Percentiles rank a stretch among this genome's conserved stretches.
phyloP scores from a whole-genome alignment of 2,329 filamentous ascomycete species.

The Penicillium sp. region DNA sequence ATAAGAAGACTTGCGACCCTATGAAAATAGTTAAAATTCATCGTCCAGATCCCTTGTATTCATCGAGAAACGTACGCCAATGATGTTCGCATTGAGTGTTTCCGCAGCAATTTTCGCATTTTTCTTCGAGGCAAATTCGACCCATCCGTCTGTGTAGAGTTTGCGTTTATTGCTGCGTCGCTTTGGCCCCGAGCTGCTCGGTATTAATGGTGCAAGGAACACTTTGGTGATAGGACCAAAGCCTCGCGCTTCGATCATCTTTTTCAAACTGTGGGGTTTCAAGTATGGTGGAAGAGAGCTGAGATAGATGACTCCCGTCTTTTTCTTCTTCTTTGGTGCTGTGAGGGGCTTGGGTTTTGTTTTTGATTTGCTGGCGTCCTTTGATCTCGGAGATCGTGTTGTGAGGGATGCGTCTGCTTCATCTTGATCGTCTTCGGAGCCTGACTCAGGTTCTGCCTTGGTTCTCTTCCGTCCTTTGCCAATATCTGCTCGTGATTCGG shows the following conservation, averaged over 20 bases:
- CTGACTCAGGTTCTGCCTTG: neutral
- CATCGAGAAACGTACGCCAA: conserved; percentile 39
- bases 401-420: conserved; percentile 5
- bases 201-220: conserved; percentile 40
- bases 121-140: conserved; percentile 42
- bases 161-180: conserved; percentile 39
- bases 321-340: conserved; percentile 23
- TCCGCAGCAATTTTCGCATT: conserved; percentile 43
- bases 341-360: neutral
- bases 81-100: conserved; percentile 41
- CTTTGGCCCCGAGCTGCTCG: conserved; percentile 16
- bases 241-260: conserved; percentile 36
- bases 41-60: too few relatives aligned
- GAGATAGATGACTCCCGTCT: conserved; percentile 43
- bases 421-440: conserved; percentile 9
- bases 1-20: conserved; percentile 36
- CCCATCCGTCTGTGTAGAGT: conserved; percentile 44
- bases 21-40: too few relatives aligned
- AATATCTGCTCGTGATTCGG: conserved; percentile 7
- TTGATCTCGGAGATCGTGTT: too few relatives aligned
- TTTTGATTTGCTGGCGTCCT: conserved; percentile 1
- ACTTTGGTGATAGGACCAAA: conserved; percentile 41
- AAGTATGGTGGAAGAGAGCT: conserved; percentile 45
- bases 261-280: conserved; percentile 44
- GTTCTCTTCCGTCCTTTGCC: conserved; percentile 11